A percentile compares a stretch with the other conserved stretches of the same genome.
Evolutionary conservation across 306 rosid species (phyloP).

Genomic region (Pueraria montana): DNA sequence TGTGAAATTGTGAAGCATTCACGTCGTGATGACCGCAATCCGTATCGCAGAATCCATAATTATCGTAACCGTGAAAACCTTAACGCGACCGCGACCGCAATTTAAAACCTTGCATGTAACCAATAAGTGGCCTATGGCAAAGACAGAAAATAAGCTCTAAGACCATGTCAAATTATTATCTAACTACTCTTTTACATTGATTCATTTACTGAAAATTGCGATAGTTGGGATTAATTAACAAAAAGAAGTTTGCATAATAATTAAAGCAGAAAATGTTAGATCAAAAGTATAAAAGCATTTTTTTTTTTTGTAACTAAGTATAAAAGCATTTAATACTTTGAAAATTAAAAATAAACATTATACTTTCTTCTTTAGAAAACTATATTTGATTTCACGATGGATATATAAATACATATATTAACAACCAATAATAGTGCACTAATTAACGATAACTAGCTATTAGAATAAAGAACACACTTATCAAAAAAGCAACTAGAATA

Average conservation of each 20-base stretch:
- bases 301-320: too few relatives aligned
- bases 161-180: neutral
- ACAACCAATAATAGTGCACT: neutral
- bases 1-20: too few relatives aligned
- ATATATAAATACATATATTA: neutral
- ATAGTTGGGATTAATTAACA: neutral
- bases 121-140: too few relatives aligned
- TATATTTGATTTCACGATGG: neutral
- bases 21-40: too few relatives aligned
- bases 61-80: too few relatives aligned
- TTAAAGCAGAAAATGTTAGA: neutral
- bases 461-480: neutral
- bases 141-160: neutral
- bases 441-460: neutral
- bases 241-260: neutral
- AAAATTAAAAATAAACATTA: neutral
- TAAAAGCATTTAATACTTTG: neutral
- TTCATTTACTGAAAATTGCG: neutral
- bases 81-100: too few relatives aligned
- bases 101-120: too few relatives aligned
- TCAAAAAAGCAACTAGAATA: neutral
- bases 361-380: neutral
- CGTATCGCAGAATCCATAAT: too few relatives aligned
- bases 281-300: neutral
- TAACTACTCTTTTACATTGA: neutral